Base-by-base conservation (phyloP, 2,329 filamentous ascomycete species). In the Fusarium azukiicola region DNA sequence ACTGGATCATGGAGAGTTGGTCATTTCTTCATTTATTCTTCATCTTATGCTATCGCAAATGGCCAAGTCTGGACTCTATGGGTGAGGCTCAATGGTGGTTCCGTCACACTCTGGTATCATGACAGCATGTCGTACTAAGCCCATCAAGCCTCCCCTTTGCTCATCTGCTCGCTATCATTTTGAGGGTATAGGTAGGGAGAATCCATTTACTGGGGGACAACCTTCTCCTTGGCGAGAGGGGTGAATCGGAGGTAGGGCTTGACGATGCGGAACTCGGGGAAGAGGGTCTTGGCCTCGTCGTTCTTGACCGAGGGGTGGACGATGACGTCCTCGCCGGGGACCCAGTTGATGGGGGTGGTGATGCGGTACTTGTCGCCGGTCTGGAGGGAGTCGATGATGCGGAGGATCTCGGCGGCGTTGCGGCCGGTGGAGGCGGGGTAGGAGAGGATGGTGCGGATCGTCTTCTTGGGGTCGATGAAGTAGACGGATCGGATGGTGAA, bases 401-500 rank as follows among this genome's bases (percentile, higher is more conserved):
- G 94, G 82, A 97, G 93, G 69, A 97, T 94, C 91, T 97, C 96
- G 81, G 93, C 92, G 77, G 95, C 94, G 92, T 97, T 97, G 86
- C 96, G 94, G 88, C 97, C 97, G 61, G 96, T 98, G 74, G 95
- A 97, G 76, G 97, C 97, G 56, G 97, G 97, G 92, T 98, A 99
- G 86, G 96, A 95, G 90, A 98, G 95, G 87, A 96, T 98, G 86
- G 97, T 94, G 84, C 97, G 95, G 89, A 98, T 98, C 88, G 95
- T 97, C 94, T 98, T 98, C 88, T 93, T 94, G 79, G 97, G 97
- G 91, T 98, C 97, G 87, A 98, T 98, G 90, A 98, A 92, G 92
- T 98, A 98, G 86, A 98, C 97, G 83, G 96, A 96, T 84, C 97
- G 96, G 90, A 99, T 98, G 83, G 97, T 98, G 90, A 98, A 97